A percentile compares a stretch with the other conserved stretches of the same genome.
phyloP scores from a whole-genome alignment of 345 rosid genomes.

The Arabis alpina region DNA sequence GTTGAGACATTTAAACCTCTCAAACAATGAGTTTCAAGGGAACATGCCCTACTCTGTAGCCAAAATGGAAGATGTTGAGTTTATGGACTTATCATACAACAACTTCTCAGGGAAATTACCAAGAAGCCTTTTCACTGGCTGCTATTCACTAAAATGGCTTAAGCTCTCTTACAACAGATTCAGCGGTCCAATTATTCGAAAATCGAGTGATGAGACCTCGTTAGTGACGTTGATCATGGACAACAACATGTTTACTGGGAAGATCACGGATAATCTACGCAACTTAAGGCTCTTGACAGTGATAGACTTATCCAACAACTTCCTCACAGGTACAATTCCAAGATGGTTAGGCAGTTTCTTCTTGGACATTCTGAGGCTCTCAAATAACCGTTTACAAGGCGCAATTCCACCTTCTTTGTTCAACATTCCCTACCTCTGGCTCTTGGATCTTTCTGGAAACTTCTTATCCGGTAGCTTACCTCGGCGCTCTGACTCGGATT shows the following conservation, averaged over 20 bases:
- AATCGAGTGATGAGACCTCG: slow-evolving; percentile 17
- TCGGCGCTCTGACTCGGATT: neutral
- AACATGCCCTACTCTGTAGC: slow-evolving; percentile 30
- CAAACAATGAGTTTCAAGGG: slow-evolving; percentile 37
- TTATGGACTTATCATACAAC: slow-evolving; percentile 39
- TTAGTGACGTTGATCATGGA: slow-evolving; percentile 21
- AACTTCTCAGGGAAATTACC: slow-evolving; percentile 36
- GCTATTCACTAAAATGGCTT: slow-evolving; percentile 18
- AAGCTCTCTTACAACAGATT: slow-evolving; percentile 39
- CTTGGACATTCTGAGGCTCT: slow-evolving; percentile 18
- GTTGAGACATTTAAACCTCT: slow-evolving; percentile 28
- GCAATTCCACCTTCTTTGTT: slow-evolving; percentile 23
- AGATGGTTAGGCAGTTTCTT: slow-evolving; percentile 28
- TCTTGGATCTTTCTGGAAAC: slow-evolving; percentile 34
- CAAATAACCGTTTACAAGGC: slow-evolving; percentile 25
- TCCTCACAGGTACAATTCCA: slow-evolving; percentile 31
- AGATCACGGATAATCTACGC: slow-evolving; percentile 15
- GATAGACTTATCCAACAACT: slow-evolving; percentile 34
- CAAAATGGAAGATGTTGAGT: slow-evolving; percentile 20
- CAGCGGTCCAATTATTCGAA: slow-evolving; percentile 12
- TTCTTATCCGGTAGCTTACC: slow-evolving; percentile 27
- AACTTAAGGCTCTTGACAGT: slow-evolving; percentile 25
- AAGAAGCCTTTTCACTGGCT: slow-evolving; percentile 16
- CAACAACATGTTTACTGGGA: slow-evolving; percentile 34
- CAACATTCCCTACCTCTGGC: slow-evolving; percentile 32